These are phyloP conservation scores for Penicillium diatomitis DNA, from an alignment of 495 filamentous ascomycete genomes.

Conservation along the genomic window DNA sequence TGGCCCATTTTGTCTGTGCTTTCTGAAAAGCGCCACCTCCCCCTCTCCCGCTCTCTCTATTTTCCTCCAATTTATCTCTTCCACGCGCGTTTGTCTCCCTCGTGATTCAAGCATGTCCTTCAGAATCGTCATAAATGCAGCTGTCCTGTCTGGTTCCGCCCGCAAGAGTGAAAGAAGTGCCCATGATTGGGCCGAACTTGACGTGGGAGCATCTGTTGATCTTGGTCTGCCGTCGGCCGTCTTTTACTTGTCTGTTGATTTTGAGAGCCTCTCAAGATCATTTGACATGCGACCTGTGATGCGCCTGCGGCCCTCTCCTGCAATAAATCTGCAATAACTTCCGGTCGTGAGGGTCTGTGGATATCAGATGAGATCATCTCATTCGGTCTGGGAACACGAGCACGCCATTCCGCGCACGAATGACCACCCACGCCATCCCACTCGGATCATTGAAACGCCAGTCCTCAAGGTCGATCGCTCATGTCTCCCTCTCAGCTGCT, in stretches of 20 bases:
- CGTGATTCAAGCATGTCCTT: neutral
- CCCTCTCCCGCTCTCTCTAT: neutral
- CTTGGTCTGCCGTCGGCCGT: neutral
- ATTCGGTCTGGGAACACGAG: constrained; percentile 14
- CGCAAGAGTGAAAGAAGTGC: no score
- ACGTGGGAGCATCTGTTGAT: neutral
- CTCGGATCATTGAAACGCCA: neutral
- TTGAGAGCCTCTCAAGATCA: no score
- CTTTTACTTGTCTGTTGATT: no score
- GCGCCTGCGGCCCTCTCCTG: no score
- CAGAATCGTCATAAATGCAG: no score
- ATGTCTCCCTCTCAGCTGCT: neutral
- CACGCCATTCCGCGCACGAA: constrained; percentile 37
- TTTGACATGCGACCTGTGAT: no score
- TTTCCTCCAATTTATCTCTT: constrained; percentile 2
- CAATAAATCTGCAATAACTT: neutral
- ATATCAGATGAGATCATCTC: constrained; percentile 16
- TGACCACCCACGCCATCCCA: constrained; percentile 15
- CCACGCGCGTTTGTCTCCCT: neutral
- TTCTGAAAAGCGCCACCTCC: neutral
- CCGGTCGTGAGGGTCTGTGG: neutral
- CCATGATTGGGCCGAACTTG: no score
- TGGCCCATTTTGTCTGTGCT: constrained; percentile 6
- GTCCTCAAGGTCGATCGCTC: neutral
- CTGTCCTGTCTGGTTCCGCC: no score